These are phyloP conservation scores for Artemisia annua DNA, from an alignment of 129 eudicot genomes.

Conservation along the genomic window DNA sequence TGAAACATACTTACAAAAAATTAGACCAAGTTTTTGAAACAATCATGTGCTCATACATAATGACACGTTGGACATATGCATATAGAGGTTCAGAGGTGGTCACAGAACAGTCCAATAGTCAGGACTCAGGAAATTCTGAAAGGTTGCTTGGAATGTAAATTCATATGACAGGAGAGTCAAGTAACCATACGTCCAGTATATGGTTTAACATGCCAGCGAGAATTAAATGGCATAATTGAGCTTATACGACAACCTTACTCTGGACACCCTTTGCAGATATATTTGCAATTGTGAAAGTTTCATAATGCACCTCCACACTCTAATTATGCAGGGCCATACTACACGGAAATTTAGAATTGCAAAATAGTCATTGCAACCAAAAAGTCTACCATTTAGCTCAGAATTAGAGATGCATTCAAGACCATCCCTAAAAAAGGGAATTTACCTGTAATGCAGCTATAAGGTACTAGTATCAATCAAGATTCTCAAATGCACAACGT, in stretches of 20 bases:
- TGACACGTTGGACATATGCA: too few species aligned
- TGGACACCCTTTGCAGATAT: too few species aligned
- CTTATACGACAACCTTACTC: too few species aligned
- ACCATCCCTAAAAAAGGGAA: neutral
- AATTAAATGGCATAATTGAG: neutral
- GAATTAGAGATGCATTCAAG: too few species aligned
- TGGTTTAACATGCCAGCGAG: neutral
- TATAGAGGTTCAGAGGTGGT: neutral
- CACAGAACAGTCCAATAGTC: neutral
- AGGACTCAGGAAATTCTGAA: neutral
- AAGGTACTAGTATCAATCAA: neutral
- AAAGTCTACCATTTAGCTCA: too few species aligned
- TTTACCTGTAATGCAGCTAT: neutral
- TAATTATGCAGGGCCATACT: too few species aligned
- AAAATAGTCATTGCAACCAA: too few species aligned
- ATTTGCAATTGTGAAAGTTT: too few species aligned
- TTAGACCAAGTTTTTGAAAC: too few species aligned
- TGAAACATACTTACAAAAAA: too few species aligned
- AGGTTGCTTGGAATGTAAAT: neutral
- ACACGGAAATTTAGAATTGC: too few species aligned
- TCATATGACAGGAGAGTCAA: neutral
- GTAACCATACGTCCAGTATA: neutral
- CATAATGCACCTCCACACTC: too few species aligned
- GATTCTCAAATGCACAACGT: neutral
- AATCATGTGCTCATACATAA: neutral